Conservation (phyloP, 441 rosid genomes). For the Erodium moschatum region DNA sequence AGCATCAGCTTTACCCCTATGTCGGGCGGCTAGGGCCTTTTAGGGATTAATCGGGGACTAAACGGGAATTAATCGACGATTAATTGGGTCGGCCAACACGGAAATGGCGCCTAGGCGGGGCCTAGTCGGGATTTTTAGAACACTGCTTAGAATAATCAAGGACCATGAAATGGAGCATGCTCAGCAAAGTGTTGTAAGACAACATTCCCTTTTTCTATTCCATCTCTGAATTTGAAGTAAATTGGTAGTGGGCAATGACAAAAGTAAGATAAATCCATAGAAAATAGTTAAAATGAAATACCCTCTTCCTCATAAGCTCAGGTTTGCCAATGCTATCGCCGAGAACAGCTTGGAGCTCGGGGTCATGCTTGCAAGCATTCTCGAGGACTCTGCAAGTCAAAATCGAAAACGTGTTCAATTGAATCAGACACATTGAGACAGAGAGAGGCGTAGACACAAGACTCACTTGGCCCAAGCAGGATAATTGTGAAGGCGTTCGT, state of each 20-base stretch:
- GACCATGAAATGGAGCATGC: neutral
- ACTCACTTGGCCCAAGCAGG: conserved; percentile 83
- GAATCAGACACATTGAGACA: conserved; percentile 27
- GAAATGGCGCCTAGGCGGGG: too few species aligned
- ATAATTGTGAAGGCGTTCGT: conserved; percentile 60
- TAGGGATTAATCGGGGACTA: too few species aligned
- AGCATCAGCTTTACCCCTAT: neutral
- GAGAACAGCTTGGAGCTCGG: conserved; percentile 78
- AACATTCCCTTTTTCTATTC: neutral
- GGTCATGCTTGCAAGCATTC: conserved; percentile 69
- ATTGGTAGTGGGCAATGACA: neutral
- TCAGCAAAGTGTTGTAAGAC: neutral
- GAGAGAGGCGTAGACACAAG: neutral
- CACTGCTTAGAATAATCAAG: neutral
- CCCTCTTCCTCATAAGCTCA: conserved; percentile 82
- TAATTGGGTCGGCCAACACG: too few species aligned
- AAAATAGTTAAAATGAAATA: conserved; percentile 12
- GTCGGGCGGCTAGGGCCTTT: too few species aligned
- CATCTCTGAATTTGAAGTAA: neutral
- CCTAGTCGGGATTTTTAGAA: too few species aligned
- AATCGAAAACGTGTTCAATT: neutral
- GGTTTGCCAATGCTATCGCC: conserved; percentile 91
- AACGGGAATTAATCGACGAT: too few species aligned
- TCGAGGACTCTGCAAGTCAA: conserved; percentile 51
- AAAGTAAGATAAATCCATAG: too few species aligned